phyloP scores from a whole-genome alignment of 768 basidiomycete species.

The Porpolomopsis calyptriformis region DNA sequence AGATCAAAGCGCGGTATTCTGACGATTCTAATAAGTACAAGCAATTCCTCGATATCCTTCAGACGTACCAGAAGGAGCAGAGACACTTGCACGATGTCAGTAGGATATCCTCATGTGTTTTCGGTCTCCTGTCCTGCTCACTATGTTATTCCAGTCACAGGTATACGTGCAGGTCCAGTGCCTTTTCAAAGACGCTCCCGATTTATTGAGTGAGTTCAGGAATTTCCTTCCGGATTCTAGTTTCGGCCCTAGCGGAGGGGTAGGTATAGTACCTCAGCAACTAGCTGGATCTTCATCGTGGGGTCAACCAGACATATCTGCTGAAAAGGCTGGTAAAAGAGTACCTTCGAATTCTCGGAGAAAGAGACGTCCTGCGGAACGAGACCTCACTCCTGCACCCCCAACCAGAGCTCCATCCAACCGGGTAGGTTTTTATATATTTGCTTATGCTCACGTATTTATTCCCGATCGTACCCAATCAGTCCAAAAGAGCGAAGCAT shows the following conservation, averaged over 20 bases:
- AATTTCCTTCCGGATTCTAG: constrained; percentile 66
- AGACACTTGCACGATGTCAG: constrained; percentile 61
- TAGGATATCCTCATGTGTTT: constrained; percentile 10
- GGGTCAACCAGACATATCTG: constrained; percentile 28
- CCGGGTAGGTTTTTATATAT: constrained; percentile 30
- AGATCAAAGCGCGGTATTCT: constrained; percentile 87
- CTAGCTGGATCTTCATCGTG: constrained; percentile 23
- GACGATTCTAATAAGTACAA: constrained; percentile 90
- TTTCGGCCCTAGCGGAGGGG: constrained; percentile 30
- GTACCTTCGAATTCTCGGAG: constrained; percentile 37
- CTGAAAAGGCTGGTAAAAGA: constrained; percentile 35
- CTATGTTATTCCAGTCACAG: constrained; percentile 37
- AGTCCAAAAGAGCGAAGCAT: constrained; percentile 58
- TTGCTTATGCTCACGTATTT: not conserved
- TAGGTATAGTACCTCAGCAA: constrained; percentile 41
- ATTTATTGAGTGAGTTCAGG: constrained; percentile 71
- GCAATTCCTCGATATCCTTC: constrained; percentile 79
- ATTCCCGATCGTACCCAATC: constrained; percentile 10
- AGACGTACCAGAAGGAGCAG: constrained; percentile 80
- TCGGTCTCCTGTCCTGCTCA: constrained; percentile 7
- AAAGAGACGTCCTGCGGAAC: constrained; percentile 54
- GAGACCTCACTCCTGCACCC: constrained; percentile 55
- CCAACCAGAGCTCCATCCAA: constrained; percentile 37
- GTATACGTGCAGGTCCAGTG: constrained; percentile 73
- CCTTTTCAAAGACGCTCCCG: constrained; percentile 73